Evolutionary conservation across 495 filamentous ascomycete genomes (phyloP), one percentile per base, ranked within the genome.

Genomic region (Penicillium angulare): DNA sequence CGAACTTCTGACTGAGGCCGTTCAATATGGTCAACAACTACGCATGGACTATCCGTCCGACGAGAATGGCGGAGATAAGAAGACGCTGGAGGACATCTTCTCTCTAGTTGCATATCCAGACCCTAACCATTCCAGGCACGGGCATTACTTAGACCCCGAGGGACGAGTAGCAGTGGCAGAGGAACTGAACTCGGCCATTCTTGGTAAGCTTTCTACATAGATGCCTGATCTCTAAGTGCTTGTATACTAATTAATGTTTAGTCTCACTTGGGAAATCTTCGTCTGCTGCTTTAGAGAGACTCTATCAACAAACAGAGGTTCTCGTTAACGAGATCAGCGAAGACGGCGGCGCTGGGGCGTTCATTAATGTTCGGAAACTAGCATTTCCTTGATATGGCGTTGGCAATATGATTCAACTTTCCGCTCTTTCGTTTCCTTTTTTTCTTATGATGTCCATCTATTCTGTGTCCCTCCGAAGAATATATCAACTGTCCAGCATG

Each of bases 181-280:
- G 72, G 92, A 95, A 71, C 71, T 99, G 53, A 97, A 97, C 65
- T 88, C 89, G 52, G 93, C 90, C 31, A 96, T 98, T 54, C 68
- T 98, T 44, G 86, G 92, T 97, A 79, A 12, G 18, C 52, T 40
- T 48, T 20, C 33, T 38, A 36, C 20, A 20, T 15, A 7, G 27
- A 31, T 12, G 13, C 13, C 39, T 42, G 8, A 16, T 16, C 13
- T 6, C 5, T 9, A 31, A 31, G 27, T 31, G 5, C n/a, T n/a
- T n/a, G n/a, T n/a, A n/a, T n/a, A n/a, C n/a, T n/a, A n/a, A n/a
- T n/a, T n/a, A 13, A 41, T 13, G 18, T 51, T 16, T 60, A 97
- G 93, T 89, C 24, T 92, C 88, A 0, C 77, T 97, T 1, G 95
- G 95, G 40, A 92, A 93, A 75, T 92, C 89, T 3, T 89, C 89